Evolutionary conservation across 1,284 basidiomycete genomes (phyloP), one percentile per base, ranked within the genome.

Genomic region (Puccinia novopanici): DNA sequence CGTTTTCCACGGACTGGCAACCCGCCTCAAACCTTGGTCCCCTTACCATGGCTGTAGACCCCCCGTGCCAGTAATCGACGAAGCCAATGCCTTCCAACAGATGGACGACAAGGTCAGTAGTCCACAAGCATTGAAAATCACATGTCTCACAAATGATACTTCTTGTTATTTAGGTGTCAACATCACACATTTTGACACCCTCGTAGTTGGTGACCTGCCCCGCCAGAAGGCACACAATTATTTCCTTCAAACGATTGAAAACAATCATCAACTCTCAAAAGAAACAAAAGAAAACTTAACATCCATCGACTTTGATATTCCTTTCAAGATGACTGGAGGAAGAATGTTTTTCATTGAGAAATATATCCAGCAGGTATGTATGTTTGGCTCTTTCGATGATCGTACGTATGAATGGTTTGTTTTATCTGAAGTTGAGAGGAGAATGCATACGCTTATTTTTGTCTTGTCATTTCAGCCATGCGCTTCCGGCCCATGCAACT

Each of bases 151-250:
- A 50, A 3, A 19, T 34, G n/a, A 30, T 30, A 22, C 42, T 52
- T 52, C 5, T 6, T 4, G 52, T 70, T 22, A 50, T 30, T 70
- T 24, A 70, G 67, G 48, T 50, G 19, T 70, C n/a, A 50, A 70
- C 22, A 24, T 30, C 3, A 15, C 45, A 8, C 67, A 50, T 52
- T 50, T 50, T 42, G 3, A 24, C 2, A 70, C 27, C 42, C 45
- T 70, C 5, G 42, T 70, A 4, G 24, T 70, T 24, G 67, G 67
- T 17, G 42, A 70, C 67, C 67, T 70, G 42, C 17, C 67, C 45
- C 48, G 24, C 48, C 2, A 70, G 42, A 24, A 70, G 67, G 48
- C 48, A 24, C n/a, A 70, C n/a, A 9, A 70, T 2, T 70, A 50
- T 34, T 50, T 52, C 24, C 42, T 70, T 17, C 67, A 65, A 2